Conservation (phyloP, 768 basidiomycete genomes). For the Termitomyces sp. region DNA sequence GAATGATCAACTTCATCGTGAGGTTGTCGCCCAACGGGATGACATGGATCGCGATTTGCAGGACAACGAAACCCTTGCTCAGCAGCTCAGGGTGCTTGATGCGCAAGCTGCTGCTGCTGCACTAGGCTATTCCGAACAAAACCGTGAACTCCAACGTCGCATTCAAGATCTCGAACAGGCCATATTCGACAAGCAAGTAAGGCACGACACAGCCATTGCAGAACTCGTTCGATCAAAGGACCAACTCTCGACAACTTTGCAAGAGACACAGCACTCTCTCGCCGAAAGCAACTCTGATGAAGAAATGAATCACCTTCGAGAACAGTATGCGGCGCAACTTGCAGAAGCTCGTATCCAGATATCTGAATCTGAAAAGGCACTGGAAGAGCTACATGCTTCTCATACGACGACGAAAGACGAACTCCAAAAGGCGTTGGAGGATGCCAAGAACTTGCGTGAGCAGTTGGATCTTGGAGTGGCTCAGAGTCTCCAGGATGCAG, state of each 20-base stretch:
- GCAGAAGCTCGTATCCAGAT: constrained; percentile 35
- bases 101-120: constrained; percentile 15
- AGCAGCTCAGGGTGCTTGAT: constrained; percentile 16
- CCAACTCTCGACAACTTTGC: constrained; percentile 26
- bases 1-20: constrained; percentile 10
- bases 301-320: constrained; percentile 30
- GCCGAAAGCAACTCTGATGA: constrained; percentile 23
- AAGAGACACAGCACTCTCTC: constrained; percentile 25
- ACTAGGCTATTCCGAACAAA: constrained; percentile 18
- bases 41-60: constrained; percentile 9
- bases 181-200: constrained; percentile 17
- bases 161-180: constrained; percentile 21
- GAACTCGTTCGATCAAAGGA: constrained; percentile 28
- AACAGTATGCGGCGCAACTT: constrained; percentile 37
- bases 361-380: constrained; percentile 29
- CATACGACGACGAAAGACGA: constrained; percentile 33
- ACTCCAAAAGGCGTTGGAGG: constrained; percentile 32
- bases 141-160: constrained; percentile 22
- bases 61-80: constrained; percentile 2
- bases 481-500: constrained; percentile 13
- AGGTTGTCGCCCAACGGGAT: constrained; percentile 5
- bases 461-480: constrained; percentile 26
- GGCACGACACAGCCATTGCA: constrained; percentile 25
- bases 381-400: constrained; percentile 33
- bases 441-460: constrained; percentile 28